Evolutionary conservation across 169 alveolate genomes (phyloP).

Genomic region (Condylostoma magnum): DNA sequence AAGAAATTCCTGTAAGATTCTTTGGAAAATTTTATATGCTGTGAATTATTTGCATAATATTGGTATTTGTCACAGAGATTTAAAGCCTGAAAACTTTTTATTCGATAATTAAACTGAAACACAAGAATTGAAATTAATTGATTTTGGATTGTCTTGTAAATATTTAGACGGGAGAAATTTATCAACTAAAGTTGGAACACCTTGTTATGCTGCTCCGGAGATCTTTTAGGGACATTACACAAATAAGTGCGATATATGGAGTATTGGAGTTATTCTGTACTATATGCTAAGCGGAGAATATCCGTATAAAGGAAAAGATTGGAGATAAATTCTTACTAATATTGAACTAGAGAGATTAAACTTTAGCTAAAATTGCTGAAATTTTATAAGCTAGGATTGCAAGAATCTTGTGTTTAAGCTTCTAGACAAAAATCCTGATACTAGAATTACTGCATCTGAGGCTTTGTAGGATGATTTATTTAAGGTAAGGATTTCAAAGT

Average conservation of each 20-base stretch:
- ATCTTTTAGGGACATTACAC: constrained; percentile 58
- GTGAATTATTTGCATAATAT: constrained; percentile 49
- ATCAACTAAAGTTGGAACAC: constrained; percentile 54
- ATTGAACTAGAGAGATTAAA: too few species aligned
- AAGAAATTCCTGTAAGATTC: constrained; percentile 25
- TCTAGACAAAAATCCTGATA: too few species aligned
- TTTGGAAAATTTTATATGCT: constrained; percentile 43
- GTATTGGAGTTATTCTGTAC: background rate
- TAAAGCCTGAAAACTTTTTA: constrained; percentile 63
- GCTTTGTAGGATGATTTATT: too few species aligned
- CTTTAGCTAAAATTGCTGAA: too few species aligned
- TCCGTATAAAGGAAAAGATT: too few species aligned
- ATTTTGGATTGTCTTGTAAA: constrained; percentile 57
- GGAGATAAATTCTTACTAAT: too few species aligned
- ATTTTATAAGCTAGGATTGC: too few species aligned
- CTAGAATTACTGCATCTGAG: too few species aligned
- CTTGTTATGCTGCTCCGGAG: constrained; percentile 82
- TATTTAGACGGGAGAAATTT: constrained; percentile 19
- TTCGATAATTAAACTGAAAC: constrained; percentile 34
- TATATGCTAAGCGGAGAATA: background rate
- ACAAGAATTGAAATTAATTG: constrained; percentile 54
- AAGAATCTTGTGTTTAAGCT: too few species aligned
- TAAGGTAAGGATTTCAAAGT: too few species aligned
- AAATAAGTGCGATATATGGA: constrained; percentile 70
- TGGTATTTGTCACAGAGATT: constrained; percentile 62